phyloP scores from a whole-genome alignment of 2,329 filamentous ascomycete genomes.

The Endoconidiophora polonica region DNA sequence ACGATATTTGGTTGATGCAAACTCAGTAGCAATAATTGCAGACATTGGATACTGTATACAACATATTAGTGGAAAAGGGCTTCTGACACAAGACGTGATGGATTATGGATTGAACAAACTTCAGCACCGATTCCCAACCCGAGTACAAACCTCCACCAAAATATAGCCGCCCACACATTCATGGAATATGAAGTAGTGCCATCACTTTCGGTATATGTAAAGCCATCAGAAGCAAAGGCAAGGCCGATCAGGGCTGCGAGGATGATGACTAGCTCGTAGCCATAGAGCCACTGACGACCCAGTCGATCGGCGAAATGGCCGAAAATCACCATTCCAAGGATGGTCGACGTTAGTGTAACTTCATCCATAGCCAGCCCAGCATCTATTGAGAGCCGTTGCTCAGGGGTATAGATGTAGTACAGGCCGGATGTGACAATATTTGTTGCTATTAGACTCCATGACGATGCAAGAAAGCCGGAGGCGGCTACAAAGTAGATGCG shows the following conservation, averaged over 20 bases:
- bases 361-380: conserved; percentile 15
- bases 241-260: conserved; percentile 16
- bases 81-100: neutral
- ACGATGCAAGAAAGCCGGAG: conserved; percentile 19
- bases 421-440: conserved; percentile 18
- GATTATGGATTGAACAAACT: conserved; percentile 11
- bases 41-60: conserved; percentile 18
- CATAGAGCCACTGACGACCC: conserved; percentile 17
- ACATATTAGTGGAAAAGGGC: neutral
- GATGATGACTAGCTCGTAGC: conserved; percentile 17
- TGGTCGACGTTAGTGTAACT: conserved; percentile 16
- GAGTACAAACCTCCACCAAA: conserved; percentile 16
- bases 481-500: conserved; percentile 17
- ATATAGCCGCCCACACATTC: conserved; percentile 17
- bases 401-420: conserved; percentile 16
- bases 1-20: conserved; percentile 17
- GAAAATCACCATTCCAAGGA: conserved; percentile 17
- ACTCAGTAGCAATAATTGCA: conserved; percentile 19
- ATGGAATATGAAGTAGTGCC: conserved; percentile 13
- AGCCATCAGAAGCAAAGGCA: conserved; percentile 14
- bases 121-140: conserved; percentile 19
- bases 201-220: conserved; percentile 8
- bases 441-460: conserved; percentile 18
- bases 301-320: conserved; percentile 17
- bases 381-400: conserved; percentile 7